A percentile compares a stretch with the other conserved stretches of the same genome.
phyloP scores from a whole-genome alignment of 2,329 filamentous ascomycete genomes.

The Cladosporium colombiae region DNA sequence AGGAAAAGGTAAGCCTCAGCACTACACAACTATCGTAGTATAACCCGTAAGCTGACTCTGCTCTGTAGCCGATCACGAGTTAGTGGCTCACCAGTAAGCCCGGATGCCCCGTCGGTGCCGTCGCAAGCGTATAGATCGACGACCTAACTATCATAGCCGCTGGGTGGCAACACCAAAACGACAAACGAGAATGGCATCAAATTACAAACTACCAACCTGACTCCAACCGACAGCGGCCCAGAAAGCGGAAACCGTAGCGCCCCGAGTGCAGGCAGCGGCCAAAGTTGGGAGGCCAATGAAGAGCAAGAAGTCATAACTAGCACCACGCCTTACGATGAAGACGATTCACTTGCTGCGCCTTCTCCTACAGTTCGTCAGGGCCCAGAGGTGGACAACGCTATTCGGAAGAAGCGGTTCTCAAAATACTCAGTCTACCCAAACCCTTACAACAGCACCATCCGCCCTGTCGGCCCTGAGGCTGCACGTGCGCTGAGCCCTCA shows the following conservation, averaged over 20 bases:
- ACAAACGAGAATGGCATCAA: constrained; percentile 10
- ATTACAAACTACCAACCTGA: constrained; percentile 17
- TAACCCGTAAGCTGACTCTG: constrained; percentile 6
- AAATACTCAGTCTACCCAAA: constrained; percentile 16
- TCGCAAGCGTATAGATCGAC: constrained; percentile 22
- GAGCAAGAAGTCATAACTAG: constrained; percentile 20
- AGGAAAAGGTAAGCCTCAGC: constrained; percentile 32
- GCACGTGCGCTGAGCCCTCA: constrained; percentile 11
- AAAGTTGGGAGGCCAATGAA: constrained; percentile 14
- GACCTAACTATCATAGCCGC: constrained; percentile 33
- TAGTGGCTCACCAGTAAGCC: constrained; percentile 21
- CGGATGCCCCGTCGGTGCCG: constrained; percentile 21
- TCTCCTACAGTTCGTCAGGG: constrained; percentile 15
- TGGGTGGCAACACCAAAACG: constrained; percentile 12
- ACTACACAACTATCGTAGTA: not conserved
- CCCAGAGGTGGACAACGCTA: constrained; percentile 7
- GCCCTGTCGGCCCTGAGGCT: constrained; percentile 10
- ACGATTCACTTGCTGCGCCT: constrained; percentile 17
- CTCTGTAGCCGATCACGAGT: constrained; percentile 18
- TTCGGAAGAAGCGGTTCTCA: constrained; percentile 14
- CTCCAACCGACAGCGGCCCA: not conserved
- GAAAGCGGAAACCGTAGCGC: constrained; percentile 12
- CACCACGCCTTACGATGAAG: constrained; percentile 9
- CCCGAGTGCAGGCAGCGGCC: constrained; percentile 12
- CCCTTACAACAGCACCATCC: constrained; percentile 16